These are phyloP conservation scores for Flaveria brownii DNA, from an alignment of 129 eudicot species.

Conservation along the genomic window DNA sequence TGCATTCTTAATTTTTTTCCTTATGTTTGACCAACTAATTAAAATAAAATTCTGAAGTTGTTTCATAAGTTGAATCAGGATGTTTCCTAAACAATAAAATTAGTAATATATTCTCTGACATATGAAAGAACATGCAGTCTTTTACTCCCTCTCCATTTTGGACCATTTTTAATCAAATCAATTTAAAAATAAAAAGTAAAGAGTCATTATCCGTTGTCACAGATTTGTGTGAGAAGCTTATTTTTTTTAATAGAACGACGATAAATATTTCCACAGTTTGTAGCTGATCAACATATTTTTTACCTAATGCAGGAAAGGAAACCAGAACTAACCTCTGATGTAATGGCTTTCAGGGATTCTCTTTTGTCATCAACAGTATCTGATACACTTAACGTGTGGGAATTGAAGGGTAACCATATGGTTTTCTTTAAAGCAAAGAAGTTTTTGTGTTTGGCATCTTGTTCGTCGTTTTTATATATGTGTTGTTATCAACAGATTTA, in stretches of 20 bases:
- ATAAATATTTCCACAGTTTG: not conserved
- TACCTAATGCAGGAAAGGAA: conserved; percentile 75
- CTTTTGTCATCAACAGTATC: conserved; percentile 88
- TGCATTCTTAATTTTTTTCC: not conserved
- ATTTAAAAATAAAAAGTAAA: not conserved
- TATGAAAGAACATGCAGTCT: not conserved
- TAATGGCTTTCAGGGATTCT: conserved; percentile 93
- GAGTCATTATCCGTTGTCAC: conserved; percentile 2
- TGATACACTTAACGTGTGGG: conserved; percentile 97
- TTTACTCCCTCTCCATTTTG: not conserved
- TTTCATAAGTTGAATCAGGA: conserved; percentile 3
- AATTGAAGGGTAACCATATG: conserved; percentile 66
- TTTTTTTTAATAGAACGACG: not conserved
- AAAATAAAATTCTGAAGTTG: not conserved
- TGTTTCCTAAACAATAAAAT: not conserved
- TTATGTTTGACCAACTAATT: not conserved
- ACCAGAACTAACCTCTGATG: conserved; percentile 81
- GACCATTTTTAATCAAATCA: not conserved
- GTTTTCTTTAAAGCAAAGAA: not conserved
- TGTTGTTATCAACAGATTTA: conserved; percentile 56
- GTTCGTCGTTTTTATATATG: conserved; percentile 4
- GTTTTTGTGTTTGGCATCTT: not conserved
- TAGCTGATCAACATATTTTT: conserved; percentile 16
- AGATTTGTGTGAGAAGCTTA: not conserved
- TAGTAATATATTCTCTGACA: not conserved